Conservation (phyloP, 2,329 filamentous ascomycete genomes). For the Bisporella sp. region DNA sequence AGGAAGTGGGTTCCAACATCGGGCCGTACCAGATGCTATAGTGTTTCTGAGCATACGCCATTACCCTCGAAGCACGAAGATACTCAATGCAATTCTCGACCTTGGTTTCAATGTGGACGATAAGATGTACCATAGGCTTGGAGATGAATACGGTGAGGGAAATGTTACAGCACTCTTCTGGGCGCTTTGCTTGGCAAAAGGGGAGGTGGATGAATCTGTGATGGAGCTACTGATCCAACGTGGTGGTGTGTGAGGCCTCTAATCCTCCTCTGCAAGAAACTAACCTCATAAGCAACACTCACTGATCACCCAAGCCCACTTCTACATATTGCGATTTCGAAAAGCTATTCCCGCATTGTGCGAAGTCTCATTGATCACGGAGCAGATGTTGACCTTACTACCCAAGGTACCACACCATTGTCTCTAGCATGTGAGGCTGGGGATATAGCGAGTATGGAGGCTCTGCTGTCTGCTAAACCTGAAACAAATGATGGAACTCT, state of each 20-base stretch:
- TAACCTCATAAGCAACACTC: no score
- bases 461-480: constrained; percentile 49
- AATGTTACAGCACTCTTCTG: constrained; percentile 46
- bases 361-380: constrained; percentile 1
- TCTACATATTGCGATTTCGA: neutral
- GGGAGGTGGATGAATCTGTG: constrained; percentile 50
- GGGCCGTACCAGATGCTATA: constrained; percentile 36
- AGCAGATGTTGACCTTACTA: constrained; percentile 4
- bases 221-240: constrained; percentile 49
- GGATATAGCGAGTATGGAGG: constrained; percentile 47
- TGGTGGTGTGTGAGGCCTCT: constrained; percentile 24
- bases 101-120: constrained; percentile 56
- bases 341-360: neutral
- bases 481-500: constrained; percentile 62
- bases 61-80: constrained; percentile 45
- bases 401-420: constrained; percentile 2
- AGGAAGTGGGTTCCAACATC: constrained; percentile 42
- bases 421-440: constrained; percentile 30
- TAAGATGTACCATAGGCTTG: constrained; percentile 28
- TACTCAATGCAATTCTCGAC: constrained; percentile 45
- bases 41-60: constrained; percentile 45
- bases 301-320: no score
- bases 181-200: constrained; percentile 56
- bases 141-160: neutral
- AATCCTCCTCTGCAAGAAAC: neutral